These are phyloP conservation scores for Mortierella sp. DNA, from an alignment of 371 early-diverging fungal genomes.

Conservation along the genomic window DNA sequence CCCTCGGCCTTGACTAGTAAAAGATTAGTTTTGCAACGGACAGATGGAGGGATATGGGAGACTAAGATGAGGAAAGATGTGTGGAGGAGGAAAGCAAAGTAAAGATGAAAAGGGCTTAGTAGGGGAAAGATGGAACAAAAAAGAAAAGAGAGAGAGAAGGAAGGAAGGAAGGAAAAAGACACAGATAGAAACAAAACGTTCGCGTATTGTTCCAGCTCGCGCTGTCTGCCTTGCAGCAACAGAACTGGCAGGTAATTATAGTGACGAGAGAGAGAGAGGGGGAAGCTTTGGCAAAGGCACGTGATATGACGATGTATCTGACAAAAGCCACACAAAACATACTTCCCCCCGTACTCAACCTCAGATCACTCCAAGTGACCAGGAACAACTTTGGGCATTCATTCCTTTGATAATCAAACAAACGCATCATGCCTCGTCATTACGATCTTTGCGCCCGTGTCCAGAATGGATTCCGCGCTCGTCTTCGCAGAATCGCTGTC, in stretches of 20 bases:
- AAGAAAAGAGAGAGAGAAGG: background rate
- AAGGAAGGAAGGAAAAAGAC: slow-evolving; percentile 4
- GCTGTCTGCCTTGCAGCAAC: slow-evolving; percentile 1
- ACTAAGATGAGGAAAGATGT: slow-evolving; percentile 7
- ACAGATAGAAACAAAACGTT: slow-evolving; percentile 8
- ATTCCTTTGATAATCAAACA: background rate
- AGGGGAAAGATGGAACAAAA: background rate
- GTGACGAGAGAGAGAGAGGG: background rate
- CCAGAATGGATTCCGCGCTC: slow-evolving; percentile 90
- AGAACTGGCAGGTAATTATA: too few species aligned
- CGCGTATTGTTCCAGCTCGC: slow-evolving; percentile 10
- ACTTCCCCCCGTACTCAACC: background rate
- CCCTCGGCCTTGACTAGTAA: slow-evolving; percentile 15
- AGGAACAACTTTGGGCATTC: background rate
- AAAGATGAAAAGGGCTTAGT: background rate
- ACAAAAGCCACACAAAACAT: slow-evolving; percentile 1
- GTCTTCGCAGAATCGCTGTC: slow-evolving; percentile 85
- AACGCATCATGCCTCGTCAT: slow-evolving; percentile 78
- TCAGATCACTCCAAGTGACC: background rate
- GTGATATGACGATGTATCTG: background rate
- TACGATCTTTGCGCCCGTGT: slow-evolving; percentile 94
- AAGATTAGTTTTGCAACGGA: background rate
- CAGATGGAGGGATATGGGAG: background rate
- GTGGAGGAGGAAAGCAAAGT: background rate
- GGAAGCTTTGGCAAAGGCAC: background rate